Percentiles rank a stretch among this genome's conserved stretches.
phyloP scores from a whole-genome alignment of 202 grass and related monocot species.

The Setaria viridis region DNA sequence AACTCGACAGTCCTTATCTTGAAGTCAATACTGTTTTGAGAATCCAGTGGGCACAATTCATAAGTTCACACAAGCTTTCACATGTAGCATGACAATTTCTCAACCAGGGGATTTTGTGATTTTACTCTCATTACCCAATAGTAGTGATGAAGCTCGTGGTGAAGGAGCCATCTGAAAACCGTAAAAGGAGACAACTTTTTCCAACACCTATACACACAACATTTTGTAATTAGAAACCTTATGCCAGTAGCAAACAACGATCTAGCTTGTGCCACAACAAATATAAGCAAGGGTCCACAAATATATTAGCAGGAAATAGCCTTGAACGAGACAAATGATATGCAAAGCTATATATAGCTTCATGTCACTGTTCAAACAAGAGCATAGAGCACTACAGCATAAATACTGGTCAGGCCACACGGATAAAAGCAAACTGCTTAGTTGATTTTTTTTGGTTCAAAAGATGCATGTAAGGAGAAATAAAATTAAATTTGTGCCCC shows the following conservation, averaged over 20 bases:
- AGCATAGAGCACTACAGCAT: background rate
- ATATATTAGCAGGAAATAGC: background rate
- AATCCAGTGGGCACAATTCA: slow-evolving; percentile 1
- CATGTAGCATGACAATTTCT: slow-evolving; percentile 20
- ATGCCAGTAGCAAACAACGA: background rate
- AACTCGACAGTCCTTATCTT: slow-evolving; percentile 83
- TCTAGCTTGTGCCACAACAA: background rate
- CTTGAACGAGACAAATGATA: background rate
- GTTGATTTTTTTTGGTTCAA: background rate
- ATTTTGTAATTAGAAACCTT: background rate
- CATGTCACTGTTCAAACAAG: background rate
- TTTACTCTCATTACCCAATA: slow-evolving; percentile 60
- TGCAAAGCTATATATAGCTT: background rate
- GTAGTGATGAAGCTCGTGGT: slow-evolving; percentile 83
- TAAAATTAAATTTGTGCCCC: background rate
- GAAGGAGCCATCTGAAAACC: slow-evolving; percentile 81
- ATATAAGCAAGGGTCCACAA: background rate
- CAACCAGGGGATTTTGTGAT: background rate
- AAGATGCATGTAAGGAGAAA: background rate
- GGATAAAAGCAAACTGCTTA: slow-evolving; percentile 19
- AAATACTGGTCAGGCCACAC: background rate
- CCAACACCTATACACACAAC: slow-evolving; percentile 61
- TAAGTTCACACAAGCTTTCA: slow-evolving; percentile 9
- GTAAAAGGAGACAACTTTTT: slow-evolving; percentile 76
- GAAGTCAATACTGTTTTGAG: slow-evolving; percentile 68